Evolutionary conservation across 495 filamentous ascomycete species (phyloP).

Genomic region (Extremus antarcticus): DNA sequence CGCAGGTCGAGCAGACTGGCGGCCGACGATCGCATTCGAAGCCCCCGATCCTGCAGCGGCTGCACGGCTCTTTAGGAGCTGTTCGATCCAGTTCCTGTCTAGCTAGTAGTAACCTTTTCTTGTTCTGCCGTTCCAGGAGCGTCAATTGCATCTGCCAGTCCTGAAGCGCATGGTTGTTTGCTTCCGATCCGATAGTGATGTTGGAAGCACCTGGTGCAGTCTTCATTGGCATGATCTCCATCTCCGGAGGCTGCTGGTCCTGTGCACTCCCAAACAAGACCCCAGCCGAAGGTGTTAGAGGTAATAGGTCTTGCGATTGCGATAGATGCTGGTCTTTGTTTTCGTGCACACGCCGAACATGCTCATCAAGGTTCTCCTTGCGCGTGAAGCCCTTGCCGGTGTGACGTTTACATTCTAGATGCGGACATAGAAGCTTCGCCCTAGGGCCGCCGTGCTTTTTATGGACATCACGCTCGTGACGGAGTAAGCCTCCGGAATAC

Average conservation of each 20-base stretch:
- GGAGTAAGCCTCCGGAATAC: conserved; percentile 75
- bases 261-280: too few relatives aligned
- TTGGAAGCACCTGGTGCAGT: too few relatives aligned
- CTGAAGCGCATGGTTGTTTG: conserved; percentile 88
- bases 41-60: too few relatives aligned
- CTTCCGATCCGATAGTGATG: too few relatives aligned
- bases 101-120: too few relatives aligned
- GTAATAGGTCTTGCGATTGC: conserved; percentile 11
- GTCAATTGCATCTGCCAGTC: conserved; percentile 99
- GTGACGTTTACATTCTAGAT: conserved; percentile 66
- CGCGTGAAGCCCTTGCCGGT: conserved; percentile 72
- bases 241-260: too few relatives aligned
- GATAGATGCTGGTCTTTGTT: conserved; percentile 8
- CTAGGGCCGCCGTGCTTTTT: conserved; percentile 73
- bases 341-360: conserved; percentile 60
- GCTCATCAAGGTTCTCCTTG: conserved; percentile 80
- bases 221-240: too few relatives aligned
- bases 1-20: too few relatives aligned
- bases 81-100: too few relatives aligned
- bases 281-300: too few relatives aligned
- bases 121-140: conserved; percentile 95
- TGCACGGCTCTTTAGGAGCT: too few relatives aligned
- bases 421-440: conserved; percentile 66
- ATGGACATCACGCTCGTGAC: conserved; percentile 88
- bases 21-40: too few relatives aligned